Percentiles rank a stretch among this genome's conserved stretches.
Conservation (phyloP, 208 protist species). For the Leishmania martiniquensis region DNA sequence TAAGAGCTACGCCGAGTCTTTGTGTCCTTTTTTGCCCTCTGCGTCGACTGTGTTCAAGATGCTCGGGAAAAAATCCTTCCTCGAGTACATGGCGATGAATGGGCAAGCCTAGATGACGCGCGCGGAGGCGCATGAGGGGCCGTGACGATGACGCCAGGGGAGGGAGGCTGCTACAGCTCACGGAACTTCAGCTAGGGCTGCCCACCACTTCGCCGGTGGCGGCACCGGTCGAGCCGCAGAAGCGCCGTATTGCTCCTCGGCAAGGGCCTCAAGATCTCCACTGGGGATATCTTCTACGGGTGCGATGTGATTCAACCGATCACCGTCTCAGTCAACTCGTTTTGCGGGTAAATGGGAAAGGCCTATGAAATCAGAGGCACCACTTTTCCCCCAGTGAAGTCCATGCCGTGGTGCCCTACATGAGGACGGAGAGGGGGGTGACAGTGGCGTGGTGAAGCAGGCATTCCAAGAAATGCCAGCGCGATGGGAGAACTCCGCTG, state of each 20-base stretch:
- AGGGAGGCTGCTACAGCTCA: neutral
- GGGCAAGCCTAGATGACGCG: conserved; percentile 26
- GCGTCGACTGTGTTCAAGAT: conserved; percentile 38
- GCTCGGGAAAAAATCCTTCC: conserved; percentile 49
- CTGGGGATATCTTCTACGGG: conserved; percentile 75
- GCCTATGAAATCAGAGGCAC: conserved; percentile 62
- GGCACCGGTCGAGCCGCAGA: conserved; percentile 4
- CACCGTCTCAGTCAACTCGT: conserved; percentile 63
- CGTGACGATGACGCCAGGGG: conserved; percentile 3
- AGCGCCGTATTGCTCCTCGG: conserved; percentile 29
- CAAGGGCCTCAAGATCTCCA: conserved; percentile 52
- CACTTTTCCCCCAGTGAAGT: conserved; percentile 42
- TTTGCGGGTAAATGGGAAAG: conserved; percentile 58
- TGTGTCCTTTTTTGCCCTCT: conserved; percentile 44
- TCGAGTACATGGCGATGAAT: conserved; percentile 59
- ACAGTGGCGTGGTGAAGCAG: conserved; percentile 63
- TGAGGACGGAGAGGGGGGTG: conserved; percentile 54
- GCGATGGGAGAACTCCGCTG: conserved; percentile 38
- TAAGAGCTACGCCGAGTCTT: conserved; percentile 74
- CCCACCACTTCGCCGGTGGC: neutral
- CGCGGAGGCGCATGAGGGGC: conserved; percentile 33
- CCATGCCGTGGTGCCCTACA: conserved; percentile 41
- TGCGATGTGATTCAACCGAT: conserved; percentile 72
- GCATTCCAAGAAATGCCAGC: conserved; percentile 39
- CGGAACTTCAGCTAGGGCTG: neutral